A percentile compares a stretch with the other conserved stretches of the same genome.
These are phyloP conservation scores for Penicillium sp. DNA, from an alignment of 2,329 filamentous ascomycete genomes.

Conservation along the genomic window DNA sequence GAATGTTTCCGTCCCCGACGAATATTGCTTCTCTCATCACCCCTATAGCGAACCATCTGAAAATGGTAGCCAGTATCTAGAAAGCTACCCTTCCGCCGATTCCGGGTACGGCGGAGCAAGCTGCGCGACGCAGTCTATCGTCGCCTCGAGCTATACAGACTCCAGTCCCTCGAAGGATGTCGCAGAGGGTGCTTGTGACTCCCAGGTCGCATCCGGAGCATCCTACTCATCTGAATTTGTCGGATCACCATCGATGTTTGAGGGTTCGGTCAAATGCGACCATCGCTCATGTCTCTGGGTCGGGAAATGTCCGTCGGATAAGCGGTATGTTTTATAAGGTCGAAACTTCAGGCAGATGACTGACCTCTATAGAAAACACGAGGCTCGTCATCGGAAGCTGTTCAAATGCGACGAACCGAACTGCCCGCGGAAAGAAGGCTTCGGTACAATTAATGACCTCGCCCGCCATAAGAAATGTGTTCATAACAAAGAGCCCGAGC, in stretches of 20 bases:
- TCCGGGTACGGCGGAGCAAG: slow-evolving; percentile 40
- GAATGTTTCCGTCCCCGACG: slow-evolving; percentile 17
- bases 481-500: slow-evolving; percentile 56
- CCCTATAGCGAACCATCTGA: slow-evolving; percentile 36
- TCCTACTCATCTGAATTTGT: slow-evolving; percentile 38
- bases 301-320: slow-evolving; percentile 44
- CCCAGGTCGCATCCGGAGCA: slow-evolving; percentile 8
- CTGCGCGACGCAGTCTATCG: slow-evolving; percentile 30
- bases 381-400: slow-evolving; percentile 68
- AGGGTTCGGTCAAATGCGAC: slow-evolving; percentile 31
- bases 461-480: slow-evolving; percentile 75
- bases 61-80: slow-evolving; percentile 34
- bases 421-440: slow-evolving; percentile 67
- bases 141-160: slow-evolving; percentile 32
- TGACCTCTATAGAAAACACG: slow-evolving; percentile 66
- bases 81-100: slow-evolving; percentile 32
- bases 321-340: slow-evolving; percentile 32
- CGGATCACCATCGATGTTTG: slow-evolving; percentile 56
- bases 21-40: slow-evolving; percentile 27
- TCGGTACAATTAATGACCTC: slow-evolving; percentile 79
- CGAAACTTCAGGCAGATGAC: neutral
- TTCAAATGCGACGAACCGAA: slow-evolving; percentile 60
- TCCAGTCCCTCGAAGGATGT: slow-evolving; percentile 28
- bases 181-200: slow-evolving; percentile 19
- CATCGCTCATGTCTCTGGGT: slow-evolving; percentile 35